Conservation (phyloP, 345 rosid genomes). For the Gossypium rotundifolium region DNA sequence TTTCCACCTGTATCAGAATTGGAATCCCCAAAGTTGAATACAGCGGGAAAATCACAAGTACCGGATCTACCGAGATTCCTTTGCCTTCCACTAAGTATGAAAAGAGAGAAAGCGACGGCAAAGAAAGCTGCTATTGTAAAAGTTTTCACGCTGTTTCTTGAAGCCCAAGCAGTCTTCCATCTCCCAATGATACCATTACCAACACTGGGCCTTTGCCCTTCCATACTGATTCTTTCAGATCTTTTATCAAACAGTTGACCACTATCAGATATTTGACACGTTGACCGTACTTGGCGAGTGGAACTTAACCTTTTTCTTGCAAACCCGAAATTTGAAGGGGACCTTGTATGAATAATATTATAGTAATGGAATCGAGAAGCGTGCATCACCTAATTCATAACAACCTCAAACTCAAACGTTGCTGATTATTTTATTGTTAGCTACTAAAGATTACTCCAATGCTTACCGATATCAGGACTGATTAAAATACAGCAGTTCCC, state of each 20-base stretch:
- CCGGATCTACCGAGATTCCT: not conserved
- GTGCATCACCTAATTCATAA: not conserved
- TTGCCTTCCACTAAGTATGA: conserved; percentile 1
- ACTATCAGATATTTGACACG: not conserved
- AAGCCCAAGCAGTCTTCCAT: conserved; percentile 6
- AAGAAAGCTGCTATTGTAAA: not conserved
- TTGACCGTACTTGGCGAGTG: not conserved
- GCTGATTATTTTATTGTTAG: too few relatives aligned
- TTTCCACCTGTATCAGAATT: conserved; percentile 18
- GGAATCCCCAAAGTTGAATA: conserved; percentile 20
- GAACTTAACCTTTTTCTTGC: too few relatives aligned
- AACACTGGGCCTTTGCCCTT: not conserved
- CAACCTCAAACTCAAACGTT: too few relatives aligned
- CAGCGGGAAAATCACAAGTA: conserved; percentile 13
- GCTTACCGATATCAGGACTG: too few relatives aligned
- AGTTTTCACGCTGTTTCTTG: not conserved
- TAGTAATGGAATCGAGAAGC: not conserved
- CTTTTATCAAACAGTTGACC: conserved; percentile 3
- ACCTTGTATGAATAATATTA: not conserved
- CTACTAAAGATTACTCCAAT: too few relatives aligned
- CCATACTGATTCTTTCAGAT: conserved; percentile 8
- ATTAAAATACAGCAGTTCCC: too few relatives aligned
- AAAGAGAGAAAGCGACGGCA: conserved; percentile 10
- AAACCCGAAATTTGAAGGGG: too few relatives aligned
- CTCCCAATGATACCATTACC: not conserved